Base-by-base conservation (phyloP, 352 stramenopile species). In the Aphanomyces euteiches region DNA sequence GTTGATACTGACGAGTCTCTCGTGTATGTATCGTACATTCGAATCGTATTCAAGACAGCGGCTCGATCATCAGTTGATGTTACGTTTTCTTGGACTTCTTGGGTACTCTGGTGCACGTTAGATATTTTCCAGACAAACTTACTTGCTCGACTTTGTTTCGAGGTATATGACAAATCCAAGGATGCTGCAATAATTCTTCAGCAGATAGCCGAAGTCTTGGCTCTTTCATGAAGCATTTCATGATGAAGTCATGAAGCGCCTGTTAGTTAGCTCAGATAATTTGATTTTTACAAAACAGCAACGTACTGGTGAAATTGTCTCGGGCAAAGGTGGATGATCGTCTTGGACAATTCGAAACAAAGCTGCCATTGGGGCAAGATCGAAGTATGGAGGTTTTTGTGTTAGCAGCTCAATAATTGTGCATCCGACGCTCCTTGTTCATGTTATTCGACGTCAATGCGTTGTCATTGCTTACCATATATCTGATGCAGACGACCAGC, bases 401-500 rank as follows among this genome's bases (percentile, higher is more conserved):
- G 88, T 95, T 47, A 97, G 76, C 39, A 98, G 69, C 79, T 98
- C 93, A 54, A 98, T 97, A 66, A 97, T 97, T n/a, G 90, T 97
- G 78, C 93, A 98, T 5, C 93, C 93, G 2, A 98, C 90, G 48
- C 87, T 93, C 56, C 67, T 72, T 64, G 7, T 65, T 40, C 36
- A 41, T 40, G 57, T 61, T 13, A 64, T 3, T 17, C 36, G 17
- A 17, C 10, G n/a, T 12, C 53, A 37, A 38, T 17, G 36, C 36
- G 34, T 21, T 53, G 8, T 39, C 34, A 5, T 47, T 10, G 0
- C 36, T 8, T 63, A 79, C 94, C 94, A 98, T 53, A 98, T 97
- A 76, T 98, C 94, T 19, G 93, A 97, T 12, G 90, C 87, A 34
- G 94, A 91, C 0, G 92, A 97, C 72, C 88, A 90, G 7, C 89